Percentiles rank a stretch among this genome's conserved stretches.
phyloP scores from a whole-genome alignment of 495 filamentous ascomycete genomes.

The Ramalina peruviana region DNA sequence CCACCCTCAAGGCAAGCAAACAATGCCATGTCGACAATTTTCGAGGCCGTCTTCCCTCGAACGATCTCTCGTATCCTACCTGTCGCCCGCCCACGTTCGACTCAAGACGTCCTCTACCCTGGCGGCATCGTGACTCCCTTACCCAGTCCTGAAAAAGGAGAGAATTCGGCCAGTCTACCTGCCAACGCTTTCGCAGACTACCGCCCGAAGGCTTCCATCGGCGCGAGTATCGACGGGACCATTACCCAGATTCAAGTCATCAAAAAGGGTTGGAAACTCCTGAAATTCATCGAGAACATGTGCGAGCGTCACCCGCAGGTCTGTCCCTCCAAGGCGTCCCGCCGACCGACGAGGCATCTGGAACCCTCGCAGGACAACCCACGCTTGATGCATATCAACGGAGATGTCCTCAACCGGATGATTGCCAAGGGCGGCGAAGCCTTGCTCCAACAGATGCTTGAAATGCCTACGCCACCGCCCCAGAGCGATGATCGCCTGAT shows the following conservation, averaged over 20 bases:
- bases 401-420: constrained; percentile 46
- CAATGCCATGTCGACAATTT: constrained; percentile 30
- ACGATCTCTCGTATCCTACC: constrained; percentile 36
- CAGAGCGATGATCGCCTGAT: constrained; percentile 9
- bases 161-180: neutral
- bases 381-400: constrained; percentile 48
- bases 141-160: constrained; percentile 15
- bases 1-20: too few species aligned
- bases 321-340: constrained; percentile 25
- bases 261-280: constrained; percentile 39
- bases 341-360: constrained; percentile 14
- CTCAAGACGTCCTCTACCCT: constrained; percentile 10
- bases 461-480: constrained; percentile 3
- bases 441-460: constrained; percentile 29
- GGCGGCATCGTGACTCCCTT: constrained; percentile 8
- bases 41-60: constrained; percentile 33
- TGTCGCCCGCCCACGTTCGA: constrained; percentile 30
- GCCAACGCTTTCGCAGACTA: neutral
- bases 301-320: constrained; percentile 27
- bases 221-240: constrained; percentile 51
- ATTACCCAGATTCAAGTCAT: constrained; percentile 48
- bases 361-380: constrained; percentile 21
- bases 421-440: constrained; percentile 31
- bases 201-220: constrained; percentile 35
- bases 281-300: constrained; percentile 49